phyloP scores from a whole-genome alignment of 192 early-diverging fungal species.

The Chytriomyces confervae region DNA sequence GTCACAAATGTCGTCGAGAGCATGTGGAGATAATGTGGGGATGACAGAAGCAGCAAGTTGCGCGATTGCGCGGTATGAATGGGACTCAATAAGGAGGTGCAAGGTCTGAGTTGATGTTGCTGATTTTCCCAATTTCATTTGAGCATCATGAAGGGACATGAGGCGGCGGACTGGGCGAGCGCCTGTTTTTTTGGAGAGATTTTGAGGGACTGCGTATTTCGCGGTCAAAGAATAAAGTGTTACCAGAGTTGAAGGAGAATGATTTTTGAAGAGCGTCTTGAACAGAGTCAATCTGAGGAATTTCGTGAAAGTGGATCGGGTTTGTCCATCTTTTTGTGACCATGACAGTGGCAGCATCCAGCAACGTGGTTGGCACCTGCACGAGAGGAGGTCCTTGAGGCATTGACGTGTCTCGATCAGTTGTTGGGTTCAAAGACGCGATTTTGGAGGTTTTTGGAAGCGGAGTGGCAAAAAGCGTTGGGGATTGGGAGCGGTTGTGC shows the following conservation, averaged over 20 bases:
- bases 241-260: conserved; percentile 29
- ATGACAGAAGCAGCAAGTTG: conserved; percentile 38
- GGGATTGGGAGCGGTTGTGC: too few relatives aligned
- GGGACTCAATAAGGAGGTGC: conserved; percentile 28
- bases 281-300: conserved; percentile 48
- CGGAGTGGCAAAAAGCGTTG: too few relatives aligned
- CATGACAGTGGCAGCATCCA: conserved; percentile 5
- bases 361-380: too few relatives aligned
- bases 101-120: conserved; percentile 30
- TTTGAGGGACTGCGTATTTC: conserved; percentile 18
- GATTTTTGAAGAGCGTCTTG: conserved; percentile 43
- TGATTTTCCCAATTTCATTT: conserved; percentile 31
- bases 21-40: conserved; percentile 31
- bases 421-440: too few relatives aligned
- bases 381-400: too few relatives aligned
- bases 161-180: conserved; percentile 6
- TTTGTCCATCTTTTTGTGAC: conserved; percentile 45
- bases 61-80: conserved; percentile 48
- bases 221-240: background rate
- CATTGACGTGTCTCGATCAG: too few relatives aligned
- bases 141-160: conserved; percentile 15
- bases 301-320: conserved; percentile 43
- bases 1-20: conserved; percentile 41
- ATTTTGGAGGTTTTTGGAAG: too few relatives aligned
- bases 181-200: conserved; percentile 12